These are phyloP conservation scores for Rhodotorula taiwanensis DNA, from an alignment of 768 basidiomycete genomes.

Conservation along the genomic window DNA sequence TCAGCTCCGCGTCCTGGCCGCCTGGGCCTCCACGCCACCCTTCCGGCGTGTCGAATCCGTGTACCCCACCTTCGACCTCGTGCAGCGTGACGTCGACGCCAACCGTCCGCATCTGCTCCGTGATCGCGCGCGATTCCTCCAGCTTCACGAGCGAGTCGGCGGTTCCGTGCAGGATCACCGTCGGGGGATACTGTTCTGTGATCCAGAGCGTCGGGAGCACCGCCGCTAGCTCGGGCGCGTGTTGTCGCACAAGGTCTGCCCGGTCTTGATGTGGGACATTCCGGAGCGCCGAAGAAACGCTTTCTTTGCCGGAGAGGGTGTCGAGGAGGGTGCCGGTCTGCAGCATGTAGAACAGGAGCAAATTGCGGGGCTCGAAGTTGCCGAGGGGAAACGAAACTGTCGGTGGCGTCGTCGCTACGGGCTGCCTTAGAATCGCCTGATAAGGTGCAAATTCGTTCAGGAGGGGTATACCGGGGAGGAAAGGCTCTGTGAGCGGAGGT, in stretches of 20 bases:
- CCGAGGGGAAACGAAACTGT: not conserved
- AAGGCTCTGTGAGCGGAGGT: not conserved
- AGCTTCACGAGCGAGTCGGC: not conserved
- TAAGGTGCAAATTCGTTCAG: not conserved
- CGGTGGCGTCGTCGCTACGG: not conserved
- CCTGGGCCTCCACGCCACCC: not conserved
- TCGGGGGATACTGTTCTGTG: not conserved
- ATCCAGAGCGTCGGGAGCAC: not conserved
- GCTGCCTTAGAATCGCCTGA: not conserved
- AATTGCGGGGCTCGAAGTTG: not conserved
- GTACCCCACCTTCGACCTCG: constrained; percentile 11
- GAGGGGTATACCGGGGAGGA: not conserved
- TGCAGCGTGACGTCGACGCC: not conserved
- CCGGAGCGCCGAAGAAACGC: not conserved
- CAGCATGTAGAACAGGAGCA: constrained; percentile 5
- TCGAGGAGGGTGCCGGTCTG: constrained; percentile 9
- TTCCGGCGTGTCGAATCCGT: constrained; percentile 1
- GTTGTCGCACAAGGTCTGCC: not conserved
- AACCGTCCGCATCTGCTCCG: not conserved
- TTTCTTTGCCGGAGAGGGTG: not conserved
- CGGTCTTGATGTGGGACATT: not conserved
- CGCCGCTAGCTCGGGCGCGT: not conserved
- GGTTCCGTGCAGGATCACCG: constrained; percentile 3
- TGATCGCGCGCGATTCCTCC: constrained; percentile 1
- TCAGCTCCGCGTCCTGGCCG: not conserved